Conservation (phyloP, 1,284 basidiomycete species). For the Vanrija sp. region DNA sequence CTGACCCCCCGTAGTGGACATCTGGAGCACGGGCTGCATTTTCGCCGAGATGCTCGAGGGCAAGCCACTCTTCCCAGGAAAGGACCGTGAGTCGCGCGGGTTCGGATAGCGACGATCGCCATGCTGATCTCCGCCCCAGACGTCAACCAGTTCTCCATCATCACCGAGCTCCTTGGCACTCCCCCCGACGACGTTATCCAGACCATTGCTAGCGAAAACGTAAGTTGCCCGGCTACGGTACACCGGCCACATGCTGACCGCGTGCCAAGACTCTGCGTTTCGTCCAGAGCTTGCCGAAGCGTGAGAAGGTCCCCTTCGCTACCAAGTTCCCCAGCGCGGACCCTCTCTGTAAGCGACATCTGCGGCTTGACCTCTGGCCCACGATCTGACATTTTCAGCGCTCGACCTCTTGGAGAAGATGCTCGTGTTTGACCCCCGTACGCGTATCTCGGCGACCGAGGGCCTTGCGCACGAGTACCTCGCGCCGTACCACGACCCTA, state of each 20-base stretch:
- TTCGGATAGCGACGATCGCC: not conserved
- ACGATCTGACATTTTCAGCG: conserved; percentile 53
- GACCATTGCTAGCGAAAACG: conserved; percentile 97
- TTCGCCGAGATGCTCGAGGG: conserved; percentile 99
- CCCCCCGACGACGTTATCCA: conserved; percentile 99
- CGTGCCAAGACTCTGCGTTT: conserved; percentile 87
- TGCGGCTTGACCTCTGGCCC: not conserved
- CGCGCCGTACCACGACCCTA: conserved; percentile 95
- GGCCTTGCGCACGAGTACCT: conserved; percentile 94
- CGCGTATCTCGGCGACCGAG: conserved; percentile 89
- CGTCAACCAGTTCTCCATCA: conserved; percentile 99
- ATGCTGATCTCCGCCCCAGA: conserved; percentile 55
- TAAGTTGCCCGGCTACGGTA: conserved; percentile 47
- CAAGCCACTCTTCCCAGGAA: conserved; percentile 97
- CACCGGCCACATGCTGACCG: not conserved
- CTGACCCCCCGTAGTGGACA: conserved; percentile 62
- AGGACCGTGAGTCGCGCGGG: conserved; percentile 62
- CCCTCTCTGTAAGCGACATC: conserved; percentile 61
- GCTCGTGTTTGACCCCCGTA: conserved; percentile 97
- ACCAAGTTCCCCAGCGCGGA: conserved; percentile 90
- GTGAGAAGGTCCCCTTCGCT: conserved; percentile 89
- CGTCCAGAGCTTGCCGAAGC: conserved; percentile 94
- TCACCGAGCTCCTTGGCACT: conserved; percentile 95
- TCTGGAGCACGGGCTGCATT: conserved; percentile 99
- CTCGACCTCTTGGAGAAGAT: conserved; percentile 96